Conservation (phyloP, 441 rosid species). For the Theobroma grandiflorum region DNA sequence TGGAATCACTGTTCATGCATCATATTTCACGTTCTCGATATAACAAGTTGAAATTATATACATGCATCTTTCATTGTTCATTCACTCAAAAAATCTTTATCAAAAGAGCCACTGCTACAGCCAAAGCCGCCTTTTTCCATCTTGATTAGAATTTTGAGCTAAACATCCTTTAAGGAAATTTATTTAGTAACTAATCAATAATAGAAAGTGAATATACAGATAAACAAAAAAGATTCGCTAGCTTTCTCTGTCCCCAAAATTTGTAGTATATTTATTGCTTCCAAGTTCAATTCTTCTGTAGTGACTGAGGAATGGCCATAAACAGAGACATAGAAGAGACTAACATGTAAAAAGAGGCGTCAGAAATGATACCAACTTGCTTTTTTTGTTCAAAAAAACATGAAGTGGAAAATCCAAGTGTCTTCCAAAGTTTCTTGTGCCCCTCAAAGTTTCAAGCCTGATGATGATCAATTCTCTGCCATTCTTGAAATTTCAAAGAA, state of each 20-base stretch:
- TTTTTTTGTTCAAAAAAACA: conserved; percentile 4
- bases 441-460: conserved; percentile 22
- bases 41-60: conserved; percentile 22
- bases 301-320: conserved; percentile 27
- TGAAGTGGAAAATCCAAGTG: conserved; percentile 13
- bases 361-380: conserved; percentile 4
- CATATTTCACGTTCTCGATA: conserved; percentile 48
- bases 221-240: neutral
- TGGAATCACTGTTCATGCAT: conserved; percentile 35
- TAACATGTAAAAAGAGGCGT: neutral
- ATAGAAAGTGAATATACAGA: neutral
- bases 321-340: neutral
- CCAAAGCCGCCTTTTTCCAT: neutral
- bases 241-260: neutral
- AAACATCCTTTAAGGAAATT: neutral
- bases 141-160: neutral
- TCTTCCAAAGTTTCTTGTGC: conserved; percentile 24
- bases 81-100: neutral
- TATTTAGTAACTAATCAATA: neutral
- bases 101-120: neutral
- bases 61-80: conserved; percentile 10
- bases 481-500: conserved; percentile 20
- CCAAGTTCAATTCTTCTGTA: neutral
- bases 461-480: neutral
- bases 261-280: neutral